Evolutionary conservation across 306 rosid genomes (phyloP), one percentile per base, ranked within the genome.

Genomic region (Cucurbita maxima): DNA sequence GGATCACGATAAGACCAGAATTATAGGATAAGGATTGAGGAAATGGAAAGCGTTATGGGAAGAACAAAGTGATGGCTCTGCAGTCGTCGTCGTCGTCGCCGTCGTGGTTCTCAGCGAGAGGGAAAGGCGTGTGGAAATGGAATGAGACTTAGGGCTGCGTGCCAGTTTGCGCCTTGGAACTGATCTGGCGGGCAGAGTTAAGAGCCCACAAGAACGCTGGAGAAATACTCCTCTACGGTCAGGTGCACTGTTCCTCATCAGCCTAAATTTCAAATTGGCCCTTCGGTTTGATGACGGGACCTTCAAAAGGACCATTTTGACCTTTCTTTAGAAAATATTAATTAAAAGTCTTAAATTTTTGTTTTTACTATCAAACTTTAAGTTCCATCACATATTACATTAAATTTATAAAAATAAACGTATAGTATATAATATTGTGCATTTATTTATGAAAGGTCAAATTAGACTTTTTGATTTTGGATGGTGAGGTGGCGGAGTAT

Each of bases 111-210:
- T 51, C 55, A 15, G 44, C 8, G 50, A 51, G 68, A 34, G 59
- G 6, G 37, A 43, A 25, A 10, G 75, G 91, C 91, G 96, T 82
- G 91, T 89, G 96, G 89, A 37, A 63, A 55, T 40, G 1, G 73
- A 7, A 71, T 5, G 10, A 34, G 19, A 34, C 76, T 82, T 82
- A 82, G 91, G 89, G 87, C 86, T 70, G 86, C 57, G 81, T 82
- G 88, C 85, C 85, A 40, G 30, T 25, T 40, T 76, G 44, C 43
- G 34, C 34, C 63, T 70, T 77, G 68, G 60, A 74, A 59, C 68
- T 54, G 74, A 47, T 5, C 45, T 60, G 57, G 72, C 72, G 72
- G 72, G 72, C 43, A 66, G 14, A 66, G 72, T 66, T 66, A 43
- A 66, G 53, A 41, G 52, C 36, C 50, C 1, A 1, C 71, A 1